phyloP scores from a whole-genome alignment of 179 eudicot genomes.

The Dionaea muscipula region DNA sequence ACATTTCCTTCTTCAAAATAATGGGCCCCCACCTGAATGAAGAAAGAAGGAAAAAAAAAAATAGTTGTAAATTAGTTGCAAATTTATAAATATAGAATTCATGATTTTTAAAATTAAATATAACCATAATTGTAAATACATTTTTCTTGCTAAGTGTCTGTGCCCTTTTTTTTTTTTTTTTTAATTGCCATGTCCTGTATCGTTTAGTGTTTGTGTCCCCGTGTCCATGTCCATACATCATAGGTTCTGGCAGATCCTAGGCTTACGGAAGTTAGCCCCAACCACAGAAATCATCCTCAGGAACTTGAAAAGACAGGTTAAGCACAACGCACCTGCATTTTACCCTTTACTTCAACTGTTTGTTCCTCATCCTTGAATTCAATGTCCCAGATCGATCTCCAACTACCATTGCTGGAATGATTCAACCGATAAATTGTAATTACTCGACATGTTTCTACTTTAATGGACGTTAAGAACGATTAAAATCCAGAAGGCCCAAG shows the following conservation, averaged over 20 bases:
- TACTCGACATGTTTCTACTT: not conserved
- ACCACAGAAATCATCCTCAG: not conserved
- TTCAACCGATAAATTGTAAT: slow-evolving; percentile 5
- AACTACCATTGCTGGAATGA: slow-evolving; percentile 78
- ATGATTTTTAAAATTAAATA: too few species aligned
- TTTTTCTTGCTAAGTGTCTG: too few species aligned
- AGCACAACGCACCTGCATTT: slow-evolving; percentile 43
- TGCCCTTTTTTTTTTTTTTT: too few species aligned
- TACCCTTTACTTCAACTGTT: slow-evolving; percentile 68
- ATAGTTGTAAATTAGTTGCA: not conserved
- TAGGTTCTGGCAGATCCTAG: too few species aligned
- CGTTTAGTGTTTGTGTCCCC: too few species aligned
- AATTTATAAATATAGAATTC: too few species aligned
- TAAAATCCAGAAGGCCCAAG: not conserved
- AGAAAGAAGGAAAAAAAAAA: not conserved
- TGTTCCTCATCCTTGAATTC: slow-evolving; percentile 79
- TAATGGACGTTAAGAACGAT: not conserved
- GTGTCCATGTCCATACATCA: too few species aligned
- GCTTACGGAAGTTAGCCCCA: not conserved
- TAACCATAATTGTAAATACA: too few species aligned
- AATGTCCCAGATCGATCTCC: slow-evolving; percentile 84
- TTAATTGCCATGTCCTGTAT: too few species aligned
- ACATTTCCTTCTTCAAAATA: slow-evolving; percentile 99
- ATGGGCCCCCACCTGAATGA: slow-evolving; percentile 78
- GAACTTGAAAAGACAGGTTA: not conserved